Conservation (phyloP, 345 rosid genomes). For the Camelina sativa region DNA sequence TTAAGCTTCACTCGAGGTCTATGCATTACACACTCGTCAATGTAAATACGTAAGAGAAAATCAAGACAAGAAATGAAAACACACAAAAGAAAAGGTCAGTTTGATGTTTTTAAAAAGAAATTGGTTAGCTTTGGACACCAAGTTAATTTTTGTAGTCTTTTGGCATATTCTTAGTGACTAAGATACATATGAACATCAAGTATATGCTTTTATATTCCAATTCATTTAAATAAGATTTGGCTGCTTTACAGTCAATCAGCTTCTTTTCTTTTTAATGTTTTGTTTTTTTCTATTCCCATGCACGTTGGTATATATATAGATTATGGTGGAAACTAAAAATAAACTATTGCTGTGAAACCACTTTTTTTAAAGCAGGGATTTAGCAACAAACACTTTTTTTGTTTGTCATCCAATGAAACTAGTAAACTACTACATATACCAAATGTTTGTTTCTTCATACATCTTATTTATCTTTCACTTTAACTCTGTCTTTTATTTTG, state of each 20-base stretch:
- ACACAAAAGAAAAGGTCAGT: not conserved
- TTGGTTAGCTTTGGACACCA: conserved; percentile 11
- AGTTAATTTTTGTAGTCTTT: conserved; percentile 17
- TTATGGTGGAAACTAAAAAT: conserved; percentile 24
- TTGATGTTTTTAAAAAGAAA: not conserved
- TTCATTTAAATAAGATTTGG: conserved; percentile 1
- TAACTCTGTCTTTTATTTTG: conserved; percentile 29
- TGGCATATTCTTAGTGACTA: conserved; percentile 47
- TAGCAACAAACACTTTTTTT: conserved; percentile 1
- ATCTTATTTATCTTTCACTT: conserved; percentile 28
- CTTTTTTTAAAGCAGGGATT: not conserved
- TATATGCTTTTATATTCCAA: conserved; percentile 30
- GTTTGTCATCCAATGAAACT: not conserved
- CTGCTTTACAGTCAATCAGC: conserved; percentile 43
- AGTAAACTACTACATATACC: conserved; percentile 6
- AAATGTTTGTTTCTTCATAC: conserved; percentile 15
- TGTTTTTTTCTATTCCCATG: conserved; percentile 13
- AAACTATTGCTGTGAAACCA: conserved; percentile 22
- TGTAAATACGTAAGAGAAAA: no score
- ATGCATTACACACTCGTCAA: not conserved
- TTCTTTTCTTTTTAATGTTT: conserved; percentile 4
- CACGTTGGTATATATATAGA: conserved; percentile 40
- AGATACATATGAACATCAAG: conserved; percentile 34
- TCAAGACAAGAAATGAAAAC: not conserved
- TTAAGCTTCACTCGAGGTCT: not conserved